A percentile compares a stretch with the other conserved stretches of the same genome.
phyloP scores from a whole-genome alignment of 257 asterid genomes.

The Jaltomata sinuosa region DNA sequence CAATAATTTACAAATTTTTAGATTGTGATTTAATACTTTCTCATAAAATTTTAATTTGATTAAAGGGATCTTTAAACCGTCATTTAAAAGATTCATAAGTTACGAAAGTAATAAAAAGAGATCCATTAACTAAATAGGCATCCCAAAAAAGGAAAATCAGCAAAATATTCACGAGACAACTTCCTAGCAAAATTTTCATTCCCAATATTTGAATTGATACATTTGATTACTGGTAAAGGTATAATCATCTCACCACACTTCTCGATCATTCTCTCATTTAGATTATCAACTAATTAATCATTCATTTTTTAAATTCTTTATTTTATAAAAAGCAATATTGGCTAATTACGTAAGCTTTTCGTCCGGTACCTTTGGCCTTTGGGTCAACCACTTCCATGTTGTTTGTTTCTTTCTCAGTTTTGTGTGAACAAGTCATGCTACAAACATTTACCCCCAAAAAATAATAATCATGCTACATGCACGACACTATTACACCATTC shows the following conservation, averaged over 20 bases:
- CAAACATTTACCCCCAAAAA: no score
- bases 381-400: conserved; percentile 26
- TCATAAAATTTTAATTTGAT: background rate
- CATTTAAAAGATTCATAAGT: background rate
- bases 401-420: background rate
- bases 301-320: background rate
- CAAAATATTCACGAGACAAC: background rate
- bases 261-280: background rate
- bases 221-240: background rate
- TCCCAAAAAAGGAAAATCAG: background rate
- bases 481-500: background rate
- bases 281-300: conserved; percentile 21
- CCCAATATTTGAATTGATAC: background rate
- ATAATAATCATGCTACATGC: no score
- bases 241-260: background rate
- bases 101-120: background rate
- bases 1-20: no score
- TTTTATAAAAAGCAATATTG: background rate
- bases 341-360: conserved; percentile 12
- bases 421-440: background rate
- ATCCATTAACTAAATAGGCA: background rate
- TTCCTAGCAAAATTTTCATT: background rate
- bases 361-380: conserved; percentile 12
- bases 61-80: background rate
- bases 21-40: background rate